These are phyloP conservation scores for Monosporozyma aerobia DNA, from an alignment of 805 yeast genomes.

Conservation along the genomic window DNA sequence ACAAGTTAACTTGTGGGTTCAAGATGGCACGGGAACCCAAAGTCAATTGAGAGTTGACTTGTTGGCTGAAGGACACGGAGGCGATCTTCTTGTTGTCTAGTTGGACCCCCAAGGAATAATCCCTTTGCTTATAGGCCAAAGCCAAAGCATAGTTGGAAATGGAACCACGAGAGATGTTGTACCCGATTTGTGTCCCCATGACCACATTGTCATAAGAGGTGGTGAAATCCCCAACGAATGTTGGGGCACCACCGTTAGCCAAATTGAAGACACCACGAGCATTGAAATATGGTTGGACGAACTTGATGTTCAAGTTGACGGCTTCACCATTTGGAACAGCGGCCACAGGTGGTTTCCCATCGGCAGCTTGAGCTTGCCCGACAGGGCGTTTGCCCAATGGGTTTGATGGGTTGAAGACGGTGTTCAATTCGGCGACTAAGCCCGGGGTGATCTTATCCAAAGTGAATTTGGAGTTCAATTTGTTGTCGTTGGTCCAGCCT, in stretches of 20 bases:
- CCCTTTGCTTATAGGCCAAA: constrained; percentile 82
- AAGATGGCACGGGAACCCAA: constrained; percentile 96
- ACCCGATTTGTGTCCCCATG: constrained; percentile 94
- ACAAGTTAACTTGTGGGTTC: constrained; percentile 63
- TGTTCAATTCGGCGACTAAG: constrained; percentile 82
- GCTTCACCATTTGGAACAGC: constrained; percentile 21
- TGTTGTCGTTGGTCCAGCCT: constrained; percentile 94
- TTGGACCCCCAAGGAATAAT: constrained; percentile 64
- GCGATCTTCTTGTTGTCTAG: constrained; percentile 78
- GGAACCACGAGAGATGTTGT: constrained; percentile 87
- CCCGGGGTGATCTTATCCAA: constrained; percentile 90
- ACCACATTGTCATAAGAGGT: constrained; percentile 93
- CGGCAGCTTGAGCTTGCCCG: constrained; percentile 17
- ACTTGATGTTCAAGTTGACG: constrained; percentile 60
- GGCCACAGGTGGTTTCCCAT: constrained; percentile 58
- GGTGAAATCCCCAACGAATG: constrained; percentile 89
- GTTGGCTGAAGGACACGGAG: constrained; percentile 95
- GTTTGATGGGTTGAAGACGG: constrained; percentile 69
- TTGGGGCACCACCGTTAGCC: constrained; percentile 70
- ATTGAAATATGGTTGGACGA: constrained; percentile 84
- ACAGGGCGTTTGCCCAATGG: neutral
- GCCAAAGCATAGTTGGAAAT: constrained; percentile 90
- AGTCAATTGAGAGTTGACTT: constrained; percentile 81
- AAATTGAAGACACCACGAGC: constrained; percentile 93
- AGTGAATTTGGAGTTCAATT: constrained; percentile 83